Percentiles rank a stretch among this genome's conserved stretches.
phyloP scores from a whole-genome alignment of 169 alveolate genomes.

The Plasmodium falciparum region DNA sequence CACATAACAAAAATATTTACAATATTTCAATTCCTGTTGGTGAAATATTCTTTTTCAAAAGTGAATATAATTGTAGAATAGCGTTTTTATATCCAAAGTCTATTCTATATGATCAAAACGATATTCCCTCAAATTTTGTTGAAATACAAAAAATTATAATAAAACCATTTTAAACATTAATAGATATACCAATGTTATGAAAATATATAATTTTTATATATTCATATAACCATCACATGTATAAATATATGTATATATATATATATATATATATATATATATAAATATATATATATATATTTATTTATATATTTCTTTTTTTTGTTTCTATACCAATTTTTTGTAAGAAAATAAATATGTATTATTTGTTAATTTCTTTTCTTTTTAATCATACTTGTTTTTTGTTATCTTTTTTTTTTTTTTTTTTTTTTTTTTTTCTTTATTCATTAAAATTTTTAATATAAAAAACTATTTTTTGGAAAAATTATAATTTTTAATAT shows the following conservation, averaged over 20 bases:
- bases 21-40: constrained; percentile 42
- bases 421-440: too few species aligned
- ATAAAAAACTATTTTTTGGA: too few species aligned
- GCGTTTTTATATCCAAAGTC: constrained; percentile 42
- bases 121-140: constrained; percentile 47
- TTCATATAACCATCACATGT: not conserved
- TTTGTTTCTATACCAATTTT: not conserved
- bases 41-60: constrained; percentile 57
- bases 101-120: not conserved
- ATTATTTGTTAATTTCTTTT: too few species aligned
- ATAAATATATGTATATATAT: not conserved
- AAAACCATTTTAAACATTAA: constrained; percentile 20
- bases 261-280: not conserved
- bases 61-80: constrained; percentile 41
- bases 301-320: not conserved
- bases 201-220: not conserved
- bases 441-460: not conserved
- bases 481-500: too few species aligned
- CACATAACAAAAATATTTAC: not conserved
- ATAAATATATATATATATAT: not conserved
- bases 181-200: not conserved
- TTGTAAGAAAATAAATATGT: constrained; percentile 4
- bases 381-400: too few species aligned
- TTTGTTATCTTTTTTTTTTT: too few species aligned
- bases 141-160: constrained; percentile 56